Evolutionary conservation across 257 asterid species (phyloP).

Genomic region (Anisodus tanguticus): DNA sequence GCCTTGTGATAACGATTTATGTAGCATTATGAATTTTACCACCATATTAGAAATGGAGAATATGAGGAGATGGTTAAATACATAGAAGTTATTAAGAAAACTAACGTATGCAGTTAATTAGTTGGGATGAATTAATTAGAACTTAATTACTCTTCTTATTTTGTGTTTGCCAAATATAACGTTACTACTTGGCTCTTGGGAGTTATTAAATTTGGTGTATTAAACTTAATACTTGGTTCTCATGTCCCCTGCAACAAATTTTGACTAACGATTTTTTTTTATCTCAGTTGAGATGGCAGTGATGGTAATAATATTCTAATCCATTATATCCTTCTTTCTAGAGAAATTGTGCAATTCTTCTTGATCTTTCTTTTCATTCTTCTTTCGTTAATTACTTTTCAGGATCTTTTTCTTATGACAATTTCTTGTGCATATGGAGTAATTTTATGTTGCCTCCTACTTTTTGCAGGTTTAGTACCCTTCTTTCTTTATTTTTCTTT

Average conservation of each 20-base stretch:
- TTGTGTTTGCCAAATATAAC: not conserved
- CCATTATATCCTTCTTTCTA: not conserved
- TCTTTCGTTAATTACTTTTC: not conserved
- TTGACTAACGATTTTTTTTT: not conserved
- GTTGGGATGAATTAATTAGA: conserved; percentile 1
- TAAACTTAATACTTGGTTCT: not conserved
- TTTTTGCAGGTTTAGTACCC: not conserved
- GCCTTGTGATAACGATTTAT: not conserved
- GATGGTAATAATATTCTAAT: not conserved
- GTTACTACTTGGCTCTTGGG: not conserved
- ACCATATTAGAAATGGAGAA: not conserved
- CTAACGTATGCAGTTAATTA: not conserved
- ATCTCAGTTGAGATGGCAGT: not conserved
- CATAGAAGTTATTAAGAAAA: not conserved
- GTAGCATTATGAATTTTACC: not conserved
- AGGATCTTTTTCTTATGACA: conserved; percentile 8
- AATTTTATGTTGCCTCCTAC: conserved; percentile 22
- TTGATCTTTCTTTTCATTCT: not conserved
- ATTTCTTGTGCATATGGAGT: not conserved
- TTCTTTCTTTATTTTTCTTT: not conserved
- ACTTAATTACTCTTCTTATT: not conserved
- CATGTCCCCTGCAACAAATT: not conserved
- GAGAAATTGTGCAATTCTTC: not conserved
- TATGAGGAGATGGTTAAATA: not conserved
- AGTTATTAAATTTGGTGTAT: not conserved